Evolutionary conservation across 2,329 filamentous ascomycete species (phyloP).

Genomic region (Calonectria pauciramosa): DNA sequence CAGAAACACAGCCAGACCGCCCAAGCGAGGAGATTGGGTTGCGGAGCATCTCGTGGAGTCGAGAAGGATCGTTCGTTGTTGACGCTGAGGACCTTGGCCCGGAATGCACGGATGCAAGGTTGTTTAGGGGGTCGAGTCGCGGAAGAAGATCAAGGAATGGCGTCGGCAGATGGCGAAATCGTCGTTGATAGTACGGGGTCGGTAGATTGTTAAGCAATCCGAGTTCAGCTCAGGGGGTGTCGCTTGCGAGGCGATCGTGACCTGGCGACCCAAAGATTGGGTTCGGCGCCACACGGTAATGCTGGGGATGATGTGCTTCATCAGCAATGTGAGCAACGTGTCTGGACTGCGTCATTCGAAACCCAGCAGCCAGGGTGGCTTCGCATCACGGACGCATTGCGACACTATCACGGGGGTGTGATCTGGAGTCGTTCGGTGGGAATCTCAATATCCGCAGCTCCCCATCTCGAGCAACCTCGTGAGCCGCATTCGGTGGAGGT

Average conservation of each 20-base stretch:
- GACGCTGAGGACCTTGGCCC: neutral
- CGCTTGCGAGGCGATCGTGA: slow-evolving; percentile 19
- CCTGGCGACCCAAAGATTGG: slow-evolving; percentile 29
- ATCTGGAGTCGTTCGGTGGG: slow-evolving; percentile 10
- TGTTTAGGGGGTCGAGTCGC: slow-evolving; percentile 13
- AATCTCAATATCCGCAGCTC: slow-evolving; percentile 17
- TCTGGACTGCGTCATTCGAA: slow-evolving; percentile 25
- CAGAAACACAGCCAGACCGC: slow-evolving; percentile 20
- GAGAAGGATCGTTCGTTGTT: slow-evolving; percentile 1
- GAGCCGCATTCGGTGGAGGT: neutral
- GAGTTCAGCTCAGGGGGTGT: slow-evolving; percentile 8
- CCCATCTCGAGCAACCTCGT: neutral
- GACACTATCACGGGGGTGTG: slow-evolving; percentile 8
- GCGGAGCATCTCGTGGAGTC: slow-evolving; percentile 3
- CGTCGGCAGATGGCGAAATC: slow-evolving; percentile 23
- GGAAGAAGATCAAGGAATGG: slow-evolving; percentile 21
- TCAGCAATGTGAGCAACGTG: slow-evolving; percentile 34
- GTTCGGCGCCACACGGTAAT: slow-evolving; percentile 30
- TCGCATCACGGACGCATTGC: slow-evolving; percentile 23
- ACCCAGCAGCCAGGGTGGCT: neutral
- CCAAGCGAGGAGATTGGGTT: neutral
- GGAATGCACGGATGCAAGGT: slow-evolving; percentile 27
- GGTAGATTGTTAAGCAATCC: slow-evolving; percentile 8
- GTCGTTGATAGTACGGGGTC: neutral
- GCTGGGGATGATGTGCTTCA: slow-evolving; percentile 41